A percentile compares a stretch with the other conserved stretches of the same genome.
phyloP scores from a whole-genome alignment of 2,329 filamentous ascomycete species.

The Atkinsonella texensis region DNA sequence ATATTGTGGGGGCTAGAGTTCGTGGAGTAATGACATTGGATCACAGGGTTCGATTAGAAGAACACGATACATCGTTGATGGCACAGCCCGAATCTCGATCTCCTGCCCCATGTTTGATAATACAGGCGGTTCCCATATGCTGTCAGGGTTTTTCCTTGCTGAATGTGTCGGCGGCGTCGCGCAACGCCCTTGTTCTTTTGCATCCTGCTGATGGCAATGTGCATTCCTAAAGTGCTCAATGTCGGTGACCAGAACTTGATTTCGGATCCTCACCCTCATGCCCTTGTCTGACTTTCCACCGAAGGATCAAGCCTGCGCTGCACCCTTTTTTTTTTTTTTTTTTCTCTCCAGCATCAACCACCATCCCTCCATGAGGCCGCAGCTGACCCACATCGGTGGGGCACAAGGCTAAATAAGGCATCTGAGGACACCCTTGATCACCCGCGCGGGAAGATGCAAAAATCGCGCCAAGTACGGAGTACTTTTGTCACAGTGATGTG shows the following conservation, averaged over 20 bases:
- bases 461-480: too few relatives aligned
- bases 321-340: not conserved
- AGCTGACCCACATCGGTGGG: not conserved
- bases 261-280: not conserved
- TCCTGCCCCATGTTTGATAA: not conserved
- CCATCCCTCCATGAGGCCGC: not conserved
- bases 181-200: not conserved
- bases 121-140: not conserved
- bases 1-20: not conserved
- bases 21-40: conserved; percentile 5
- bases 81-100: conserved; percentile 6
- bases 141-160: not conserved
- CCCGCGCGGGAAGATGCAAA: too few relatives aligned
- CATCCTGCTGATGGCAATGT: not conserved
- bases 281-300: conserved; percentile 3
- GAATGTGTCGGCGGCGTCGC: conserved; percentile 1
- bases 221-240: not conserved
- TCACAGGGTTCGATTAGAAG: conserved; percentile 1
- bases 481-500: too few relatives aligned
- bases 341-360: not conserved
- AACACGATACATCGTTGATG: conserved; percentile 9
- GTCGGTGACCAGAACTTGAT: not conserved
- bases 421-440: too few relatives aligned
- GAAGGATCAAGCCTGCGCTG: not conserved
- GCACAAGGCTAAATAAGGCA: too few relatives aligned